Evolutionary conservation across 768 basidiomycete genomes (phyloP).

Genomic region (Megacollybia marginata): DNA sequence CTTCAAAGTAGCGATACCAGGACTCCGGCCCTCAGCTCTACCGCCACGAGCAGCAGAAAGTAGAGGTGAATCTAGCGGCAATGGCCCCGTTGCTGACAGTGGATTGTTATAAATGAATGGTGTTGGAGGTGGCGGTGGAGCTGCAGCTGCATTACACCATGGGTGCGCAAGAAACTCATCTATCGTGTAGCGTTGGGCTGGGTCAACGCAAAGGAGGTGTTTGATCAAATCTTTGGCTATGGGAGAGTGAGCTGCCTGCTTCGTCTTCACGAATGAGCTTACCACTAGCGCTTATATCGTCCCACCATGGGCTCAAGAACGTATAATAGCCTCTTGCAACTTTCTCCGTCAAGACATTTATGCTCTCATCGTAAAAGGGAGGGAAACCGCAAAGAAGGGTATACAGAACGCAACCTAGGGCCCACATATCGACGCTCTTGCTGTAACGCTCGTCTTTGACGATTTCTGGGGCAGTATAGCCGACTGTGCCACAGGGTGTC

Average conservation of each 20-base stretch:
- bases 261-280: conserved; percentile 8
- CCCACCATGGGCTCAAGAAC: conserved; percentile 99
- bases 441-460: conserved; percentile 97
- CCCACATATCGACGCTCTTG: conserved; percentile 99
- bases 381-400: conserved; percentile 96
- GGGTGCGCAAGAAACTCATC: conserved; percentile 97
- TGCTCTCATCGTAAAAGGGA: conserved; percentile 98
- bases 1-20: conserved; percentile 87
- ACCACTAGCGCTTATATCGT: conserved; percentile 84
- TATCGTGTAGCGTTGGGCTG: conserved; percentile 92
- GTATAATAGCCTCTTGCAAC: conserved; percentile 97
- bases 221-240: conserved; percentile 92
- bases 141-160: conserved; percentile 77
- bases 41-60: conserved; percentile 74
- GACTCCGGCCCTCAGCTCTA: conserved; percentile 75
- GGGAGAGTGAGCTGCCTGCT: neutral
- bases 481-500: conserved; percentile 99
- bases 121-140: conserved; percentile 58
- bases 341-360: conserved; percentile 96
- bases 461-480: conserved; percentile 98
- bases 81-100: conserved; percentile 20
- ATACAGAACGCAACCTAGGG: conserved; percentile 97
- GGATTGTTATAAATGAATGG: conserved; percentile 41
- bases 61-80: conserved; percentile 83
- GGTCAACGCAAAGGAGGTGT: conserved; percentile 93